phyloP scores from a whole-genome alignment of 192 early-diverging fungal genomes.

The Phlyctochytrium arcticum region DNA sequence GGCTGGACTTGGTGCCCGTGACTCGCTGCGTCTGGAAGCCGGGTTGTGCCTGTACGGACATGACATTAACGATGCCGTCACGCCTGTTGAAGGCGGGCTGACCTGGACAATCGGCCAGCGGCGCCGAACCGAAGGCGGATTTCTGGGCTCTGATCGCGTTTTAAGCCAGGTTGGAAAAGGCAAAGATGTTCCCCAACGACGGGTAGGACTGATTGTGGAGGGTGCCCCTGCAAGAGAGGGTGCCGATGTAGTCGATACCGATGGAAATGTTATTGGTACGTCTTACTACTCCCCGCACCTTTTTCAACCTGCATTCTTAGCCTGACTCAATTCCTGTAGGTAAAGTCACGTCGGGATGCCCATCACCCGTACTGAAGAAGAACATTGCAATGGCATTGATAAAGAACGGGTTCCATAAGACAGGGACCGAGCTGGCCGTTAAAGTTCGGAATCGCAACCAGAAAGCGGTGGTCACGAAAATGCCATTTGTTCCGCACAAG shows the following conservation, averaged over 20 bases:
- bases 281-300: too few species aligned
- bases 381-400: constrained; percentile 99
- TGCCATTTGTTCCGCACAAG: constrained; percentile 80
- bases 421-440: constrained; percentile 86
- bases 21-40: constrained; percentile 92
- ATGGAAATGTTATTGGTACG: constrained; percentile 30
- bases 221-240: constrained; percentile 85
- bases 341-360: constrained; percentile 87
- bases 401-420: constrained; percentile 81
- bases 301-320: background rate
- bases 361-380: constrained; percentile 85
- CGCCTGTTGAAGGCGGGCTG: constrained; percentile 89
- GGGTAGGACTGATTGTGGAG: constrained; percentile 86
- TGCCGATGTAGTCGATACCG: constrained; percentile 24
- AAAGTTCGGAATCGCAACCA: constrained; percentile 83
- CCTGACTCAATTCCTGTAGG: constrained; percentile 51
- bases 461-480: constrained; percentile 80
- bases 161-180: constrained; percentile 78
- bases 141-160: constrained; percentile 83
- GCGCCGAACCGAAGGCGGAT: constrained; percentile 83
- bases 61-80: constrained; percentile 87
- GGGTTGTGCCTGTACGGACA: constrained; percentile 96
- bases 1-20: constrained; percentile 93
- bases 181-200: constrained; percentile 61
- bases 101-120: constrained; percentile 94